These are phyloP conservation scores for Piper longum DNA, from an alignment of 164 flowering plant genomes.

Conservation along the genomic window DNA sequence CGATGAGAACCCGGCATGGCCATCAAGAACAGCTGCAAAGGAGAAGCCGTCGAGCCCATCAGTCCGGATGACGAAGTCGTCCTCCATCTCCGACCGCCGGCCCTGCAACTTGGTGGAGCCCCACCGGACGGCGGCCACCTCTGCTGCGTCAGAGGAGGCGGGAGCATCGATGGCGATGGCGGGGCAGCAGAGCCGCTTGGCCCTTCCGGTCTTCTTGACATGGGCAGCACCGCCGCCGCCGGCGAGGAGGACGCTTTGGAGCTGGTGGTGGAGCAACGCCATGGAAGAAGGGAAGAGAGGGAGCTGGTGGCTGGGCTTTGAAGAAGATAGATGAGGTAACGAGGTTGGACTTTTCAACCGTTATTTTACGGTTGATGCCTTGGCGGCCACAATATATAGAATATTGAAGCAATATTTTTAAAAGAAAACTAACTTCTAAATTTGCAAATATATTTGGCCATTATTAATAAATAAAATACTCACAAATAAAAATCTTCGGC, in stretches of 20 bases:
- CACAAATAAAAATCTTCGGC: too few relatives aligned
- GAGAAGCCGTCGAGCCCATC: conserved; percentile 58
- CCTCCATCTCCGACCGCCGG: conserved; percentile 84
- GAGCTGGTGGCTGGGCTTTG: conserved; percentile 4
- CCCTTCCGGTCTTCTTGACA: conserved; percentile 7
- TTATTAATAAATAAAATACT: too few relatives aligned
- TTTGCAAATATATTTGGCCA: too few relatives aligned
- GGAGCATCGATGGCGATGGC: conserved; percentile 74
- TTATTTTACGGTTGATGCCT: too few relatives aligned
- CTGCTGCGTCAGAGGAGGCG: conserved; percentile 16
- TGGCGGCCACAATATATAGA: too few relatives aligned
- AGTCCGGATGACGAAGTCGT: conserved; percentile 49
- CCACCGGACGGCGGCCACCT: conserved; percentile 51
- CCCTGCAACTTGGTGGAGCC: conserved; percentile 64
- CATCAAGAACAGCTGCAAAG: conserved; percentile 92
- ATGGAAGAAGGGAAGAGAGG: conserved; percentile 17
- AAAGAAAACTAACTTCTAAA: too few relatives aligned
- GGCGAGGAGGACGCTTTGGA: conserved; percentile 35
- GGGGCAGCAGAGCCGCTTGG: conserved; percentile 31
- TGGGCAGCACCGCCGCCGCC: conserved; percentile 10
- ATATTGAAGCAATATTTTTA: too few relatives aligned
- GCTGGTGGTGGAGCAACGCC: conserved; percentile 59
- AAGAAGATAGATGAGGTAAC: conserved; percentile 15
- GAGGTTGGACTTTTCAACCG: neutral
- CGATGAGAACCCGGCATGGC: conserved; percentile 81